Evolutionary conservation across 2,329 filamentous ascomycete species (phyloP).

Genomic region (Drechslerella stenobrocha): DNA sequence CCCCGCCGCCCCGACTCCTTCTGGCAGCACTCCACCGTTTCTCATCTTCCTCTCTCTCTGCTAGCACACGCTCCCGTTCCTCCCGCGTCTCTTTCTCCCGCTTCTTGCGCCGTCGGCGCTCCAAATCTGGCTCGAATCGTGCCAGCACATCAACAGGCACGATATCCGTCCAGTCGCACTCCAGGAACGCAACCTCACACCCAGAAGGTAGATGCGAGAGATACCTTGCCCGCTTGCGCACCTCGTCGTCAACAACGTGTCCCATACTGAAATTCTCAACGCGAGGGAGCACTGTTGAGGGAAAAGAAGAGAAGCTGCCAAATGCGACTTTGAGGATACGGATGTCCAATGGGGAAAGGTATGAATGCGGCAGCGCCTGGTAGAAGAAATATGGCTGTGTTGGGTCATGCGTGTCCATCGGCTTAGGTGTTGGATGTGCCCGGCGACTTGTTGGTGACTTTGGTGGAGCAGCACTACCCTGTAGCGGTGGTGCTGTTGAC

Average conservation of each 20-base stretch:
- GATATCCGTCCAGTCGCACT: slow-evolving; percentile 94
- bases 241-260: slow-evolving; percentile 80
- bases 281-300: slow-evolving; percentile 79
- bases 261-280: slow-evolving; percentile 88
- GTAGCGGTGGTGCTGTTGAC: not conserved
- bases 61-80: slow-evolving; percentile 79
- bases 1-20: slow-evolving; percentile 58
- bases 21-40: slow-evolving; percentile 70
- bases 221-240: slow-evolving; percentile 83
- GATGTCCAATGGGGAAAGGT: slow-evolving; percentile 87
- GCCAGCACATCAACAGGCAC: slow-evolving; percentile 75
- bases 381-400: slow-evolving; percentile 75
- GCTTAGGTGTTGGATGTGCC: slow-evolving; percentile 23
- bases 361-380: slow-evolving; percentile 81
- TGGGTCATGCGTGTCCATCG: slow-evolving; percentile 57
- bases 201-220: slow-evolving; percentile 82
- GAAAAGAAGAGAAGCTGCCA: slow-evolving; percentile 78
- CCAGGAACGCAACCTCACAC: slow-evolving; percentile 87
- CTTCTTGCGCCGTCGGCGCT: slow-evolving; percentile 73
- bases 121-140: slow-evolving; percentile 74
- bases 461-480: not conserved
- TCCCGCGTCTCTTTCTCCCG: slow-evolving; percentile 81
- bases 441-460: slow-evolving; percentile 31
- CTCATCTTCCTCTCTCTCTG: slow-evolving; percentile 76
- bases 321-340: slow-evolving; percentile 88